phyloP scores from a whole-genome alignment of 2,329 filamentous ascomycete genomes.

The Colletotrichum paranaense region DNA sequence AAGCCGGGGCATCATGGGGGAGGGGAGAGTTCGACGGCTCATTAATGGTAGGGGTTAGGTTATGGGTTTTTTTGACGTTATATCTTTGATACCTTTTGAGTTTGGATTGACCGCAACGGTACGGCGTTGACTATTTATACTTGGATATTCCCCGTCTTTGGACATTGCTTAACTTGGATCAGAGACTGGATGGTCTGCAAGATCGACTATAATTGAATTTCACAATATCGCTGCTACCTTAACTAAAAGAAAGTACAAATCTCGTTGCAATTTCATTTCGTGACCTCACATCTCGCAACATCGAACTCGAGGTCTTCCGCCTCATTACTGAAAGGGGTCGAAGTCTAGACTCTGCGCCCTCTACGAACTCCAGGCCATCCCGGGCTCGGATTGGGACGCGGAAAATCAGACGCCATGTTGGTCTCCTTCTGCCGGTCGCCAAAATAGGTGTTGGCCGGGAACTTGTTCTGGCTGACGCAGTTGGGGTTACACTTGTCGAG shows the following conservation, averaged over 20 bases:
- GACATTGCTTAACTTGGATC: background rate
- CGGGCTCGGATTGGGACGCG: background rate
- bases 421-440: constrained; percentile 32
- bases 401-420: constrained; percentile 30
- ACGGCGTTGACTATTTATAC: background rate
- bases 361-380: background rate
- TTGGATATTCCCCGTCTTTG: background rate
- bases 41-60: background rate
- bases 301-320: no score
- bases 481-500: constrained; percentile 37
- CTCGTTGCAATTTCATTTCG: no score
- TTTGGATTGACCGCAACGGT: background rate
- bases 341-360: background rate
- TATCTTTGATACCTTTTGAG: constrained; percentile 23
- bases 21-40: constrained; percentile 25
- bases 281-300: no score
- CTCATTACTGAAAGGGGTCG: background rate
- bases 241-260: background rate
- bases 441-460: constrained; percentile 33
- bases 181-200: background rate
- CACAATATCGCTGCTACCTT: background rate
- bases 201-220: constrained; percentile 7
- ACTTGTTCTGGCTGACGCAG: constrained; percentile 35
- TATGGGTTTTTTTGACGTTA: background rate
- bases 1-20: background rate